A percentile compares a stretch with the other conserved stretches of the same genome.
phyloP scores from a whole-genome alignment of 768 basidiomycete genomes.

The Mycena haematopus region DNA sequence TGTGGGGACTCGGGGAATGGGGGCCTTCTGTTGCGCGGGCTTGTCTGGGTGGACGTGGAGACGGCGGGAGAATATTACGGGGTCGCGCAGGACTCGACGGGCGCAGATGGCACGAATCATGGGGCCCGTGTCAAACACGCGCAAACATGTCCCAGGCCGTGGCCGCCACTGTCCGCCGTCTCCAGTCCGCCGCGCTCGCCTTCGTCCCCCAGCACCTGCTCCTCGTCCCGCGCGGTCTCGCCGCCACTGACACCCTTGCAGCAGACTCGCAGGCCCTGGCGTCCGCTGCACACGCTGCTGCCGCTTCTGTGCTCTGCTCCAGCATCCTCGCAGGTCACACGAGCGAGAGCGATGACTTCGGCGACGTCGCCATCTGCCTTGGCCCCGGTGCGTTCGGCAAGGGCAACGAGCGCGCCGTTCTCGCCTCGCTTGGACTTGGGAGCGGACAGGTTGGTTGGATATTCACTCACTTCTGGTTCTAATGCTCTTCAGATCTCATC shows the following conservation, averaged over 20 bases:
- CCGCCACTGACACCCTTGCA: neutral
- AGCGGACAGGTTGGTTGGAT: conserved; percentile 25
- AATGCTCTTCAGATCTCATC: conserved; percentile 14
- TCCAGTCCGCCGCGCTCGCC: neutral
- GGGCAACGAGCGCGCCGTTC: conserved; percentile 48
- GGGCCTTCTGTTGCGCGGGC: neutral
- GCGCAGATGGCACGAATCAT: conserved; percentile 16
- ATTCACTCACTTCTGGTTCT: neutral
- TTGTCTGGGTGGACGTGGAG: conserved; percentile 11
- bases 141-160: conserved; percentile 29
- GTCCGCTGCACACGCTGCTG: conserved; percentile 44
- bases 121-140: neutral
- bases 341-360: conserved; percentile 65
- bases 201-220: conserved; percentile 11
- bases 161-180: conserved; percentile 23
- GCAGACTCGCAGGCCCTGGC: conserved; percentile 43
- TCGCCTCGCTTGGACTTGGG: conserved; percentile 42
- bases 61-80: conserved; percentile 12
- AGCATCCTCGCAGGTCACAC: conserved; percentile 58
- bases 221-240: neutral
- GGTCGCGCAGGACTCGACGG: neutral
- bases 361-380: conserved; percentile 60
- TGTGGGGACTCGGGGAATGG: conserved; percentile 9
- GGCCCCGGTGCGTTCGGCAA: conserved; percentile 47
- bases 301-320: conserved; percentile 49